Evolutionary conservation across 2,329 filamentous ascomycete genomes (phyloP).

Genomic region (Elsinoe ampelina): DNA sequence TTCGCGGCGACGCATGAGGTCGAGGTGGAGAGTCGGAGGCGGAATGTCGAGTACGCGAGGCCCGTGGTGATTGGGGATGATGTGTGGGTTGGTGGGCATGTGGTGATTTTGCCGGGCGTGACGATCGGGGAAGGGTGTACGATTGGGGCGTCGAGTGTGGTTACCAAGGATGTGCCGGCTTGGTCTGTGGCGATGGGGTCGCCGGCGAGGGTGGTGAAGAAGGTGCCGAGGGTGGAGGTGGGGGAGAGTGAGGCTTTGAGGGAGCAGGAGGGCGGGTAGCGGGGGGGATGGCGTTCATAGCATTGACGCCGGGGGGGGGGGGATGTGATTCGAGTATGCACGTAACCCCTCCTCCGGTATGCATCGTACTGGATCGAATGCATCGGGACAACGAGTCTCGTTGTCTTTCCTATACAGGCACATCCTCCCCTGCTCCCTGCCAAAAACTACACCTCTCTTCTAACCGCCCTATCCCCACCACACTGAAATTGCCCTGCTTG

Average conservation of each 20-base stretch:
- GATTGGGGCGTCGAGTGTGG: conserved; percentile 72
- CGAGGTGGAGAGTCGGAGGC: conserved; percentile 39
- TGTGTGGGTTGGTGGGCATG: conserved; percentile 69
- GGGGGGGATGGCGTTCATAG: too few species aligned
- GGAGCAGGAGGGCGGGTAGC: background rate
- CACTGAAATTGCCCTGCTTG: conserved; percentile 38
- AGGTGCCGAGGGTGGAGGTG: conserved; percentile 21
- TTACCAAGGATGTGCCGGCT: conserved; percentile 53
- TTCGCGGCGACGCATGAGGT: conserved; percentile 46
- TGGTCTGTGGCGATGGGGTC: conserved; percentile 31
- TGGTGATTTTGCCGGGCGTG: conserved; percentile 63
- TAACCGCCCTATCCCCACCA: conserved; percentile 32
- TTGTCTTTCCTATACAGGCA: background rate
- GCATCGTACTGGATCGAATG: too few species aligned
- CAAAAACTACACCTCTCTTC: conserved; percentile 46
- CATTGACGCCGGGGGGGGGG: too few species aligned
- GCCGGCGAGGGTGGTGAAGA: conserved; percentile 30
- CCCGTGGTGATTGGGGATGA: conserved; percentile 60
- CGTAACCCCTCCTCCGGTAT: too few species aligned
- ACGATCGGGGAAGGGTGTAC: conserved; percentile 66
- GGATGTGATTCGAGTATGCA: too few species aligned
- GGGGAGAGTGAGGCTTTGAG: background rate
- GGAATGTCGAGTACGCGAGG: conserved; percentile 42
- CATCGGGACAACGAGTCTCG: too few species aligned
- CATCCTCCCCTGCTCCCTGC: conserved; percentile 20